Percentiles rank a stretch among this genome's conserved stretches.
Evolutionary conservation across 1,284 basidiomycete genomes (phyloP).

Genomic region (Rhodotorula sp.): DNA sequence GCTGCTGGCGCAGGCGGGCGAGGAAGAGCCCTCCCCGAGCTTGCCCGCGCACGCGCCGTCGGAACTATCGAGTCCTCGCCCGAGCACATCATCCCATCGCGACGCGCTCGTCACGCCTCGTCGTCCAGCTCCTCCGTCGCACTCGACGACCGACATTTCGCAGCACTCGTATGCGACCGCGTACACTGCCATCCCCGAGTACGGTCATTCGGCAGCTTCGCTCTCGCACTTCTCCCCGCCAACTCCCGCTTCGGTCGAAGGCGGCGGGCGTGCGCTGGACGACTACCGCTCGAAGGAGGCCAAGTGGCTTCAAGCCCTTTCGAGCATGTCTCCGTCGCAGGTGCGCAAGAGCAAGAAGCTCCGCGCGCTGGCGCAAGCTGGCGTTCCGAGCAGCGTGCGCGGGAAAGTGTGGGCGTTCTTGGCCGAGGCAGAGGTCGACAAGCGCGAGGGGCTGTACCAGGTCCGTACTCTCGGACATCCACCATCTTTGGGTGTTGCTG

Average conservation of each 20-base stretch:
- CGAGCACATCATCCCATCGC: background rate
- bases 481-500: background rate
- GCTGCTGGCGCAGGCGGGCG: background rate
- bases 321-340: slow-evolving; percentile 55
- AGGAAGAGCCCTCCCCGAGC: background rate
- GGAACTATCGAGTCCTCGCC: background rate
- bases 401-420: slow-evolving; percentile 83
- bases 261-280: background rate
- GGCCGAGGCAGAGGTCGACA: slow-evolving; percentile 69
- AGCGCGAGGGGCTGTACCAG: slow-evolving; percentile 68
- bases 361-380: slow-evolving; percentile 70
- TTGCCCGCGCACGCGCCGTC: background rate
- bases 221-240: slow-evolving; percentile 30
- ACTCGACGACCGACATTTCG: background rate
- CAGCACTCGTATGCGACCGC: background rate
- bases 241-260: slow-evolving; percentile 21
- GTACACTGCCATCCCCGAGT: background rate
- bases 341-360: slow-evolving; percentile 81
- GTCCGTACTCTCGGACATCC: slow-evolving; percentile 53
- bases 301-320: slow-evolving; percentile 43
- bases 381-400: slow-evolving; percentile 78
- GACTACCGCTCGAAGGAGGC: slow-evolving; percentile 45
- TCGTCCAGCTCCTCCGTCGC: background rate
- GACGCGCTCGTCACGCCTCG: slow-evolving; percentile 2
- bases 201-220: background rate